A percentile compares a stretch with the other conserved stretches of the same genome.
These are phyloP conservation scores for Sungouiella thailandica DNA, from an alignment of 805 yeast species.

Conservation along the genomic window DNA sequence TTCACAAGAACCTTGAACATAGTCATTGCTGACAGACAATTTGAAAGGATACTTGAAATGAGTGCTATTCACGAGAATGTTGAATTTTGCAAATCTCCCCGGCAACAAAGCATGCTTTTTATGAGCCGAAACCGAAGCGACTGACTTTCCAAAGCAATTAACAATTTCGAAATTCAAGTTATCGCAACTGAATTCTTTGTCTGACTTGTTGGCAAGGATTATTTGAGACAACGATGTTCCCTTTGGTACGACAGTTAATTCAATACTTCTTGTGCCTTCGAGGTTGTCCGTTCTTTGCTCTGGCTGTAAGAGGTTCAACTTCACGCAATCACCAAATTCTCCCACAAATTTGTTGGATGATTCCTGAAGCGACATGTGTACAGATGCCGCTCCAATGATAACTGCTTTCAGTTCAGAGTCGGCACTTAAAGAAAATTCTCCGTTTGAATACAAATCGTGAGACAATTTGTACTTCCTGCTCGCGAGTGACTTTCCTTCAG, in stretches of 20 bases:
- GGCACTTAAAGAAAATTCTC: too few relatives aligned
- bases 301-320: too few relatives aligned
- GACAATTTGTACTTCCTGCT: too few relatives aligned
- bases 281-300: too few relatives aligned
- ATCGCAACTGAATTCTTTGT: constrained; percentile 23
- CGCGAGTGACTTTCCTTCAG: too few relatives aligned
- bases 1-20: constrained; percentile 15
- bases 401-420: too few relatives aligned
- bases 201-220: constrained; percentile 25
- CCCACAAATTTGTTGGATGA: too few relatives aligned
- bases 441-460: too few relatives aligned
- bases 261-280: too few relatives aligned
- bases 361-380: too few relatives aligned
- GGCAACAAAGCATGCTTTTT: constrained; percentile 30
- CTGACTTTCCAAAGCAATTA: constrained; percentile 23
- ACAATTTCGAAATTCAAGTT: constrained; percentile 25
- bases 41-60: constrained; percentile 32
- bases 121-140: constrained; percentile 25
- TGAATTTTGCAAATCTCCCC: constrained; percentile 27
- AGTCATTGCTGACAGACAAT: constrained; percentile 20
- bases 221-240: constrained; percentile 28
- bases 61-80: constrained; percentile 25
- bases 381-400: too few relatives aligned
- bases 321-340: too few relatives aligned
- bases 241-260: constrained; percentile 25